phyloP scores from a whole-genome alignment of 176 grass and related monocot genomes.

The Bolboschoenus planiculmis region DNA sequence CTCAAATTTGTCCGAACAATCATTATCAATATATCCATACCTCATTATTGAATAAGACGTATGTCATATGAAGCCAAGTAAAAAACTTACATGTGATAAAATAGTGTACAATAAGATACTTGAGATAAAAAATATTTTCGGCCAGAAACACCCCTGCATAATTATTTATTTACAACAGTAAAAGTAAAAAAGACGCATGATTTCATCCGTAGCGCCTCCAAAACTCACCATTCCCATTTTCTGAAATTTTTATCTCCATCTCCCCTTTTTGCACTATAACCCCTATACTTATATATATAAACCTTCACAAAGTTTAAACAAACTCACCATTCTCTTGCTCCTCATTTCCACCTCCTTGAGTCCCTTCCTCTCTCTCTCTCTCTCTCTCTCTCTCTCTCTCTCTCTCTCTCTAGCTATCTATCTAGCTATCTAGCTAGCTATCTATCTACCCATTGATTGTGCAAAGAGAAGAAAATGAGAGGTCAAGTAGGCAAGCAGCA shows the following conservation, averaged over 20 bases:
- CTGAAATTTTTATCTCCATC: not conserved
- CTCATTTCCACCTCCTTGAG: not conserved
- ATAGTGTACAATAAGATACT: not conserved
- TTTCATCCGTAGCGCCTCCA: not conserved
- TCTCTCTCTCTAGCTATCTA: not conserved
- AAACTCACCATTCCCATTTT: not conserved
- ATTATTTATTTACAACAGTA: not conserved
- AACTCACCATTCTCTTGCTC: not conserved
- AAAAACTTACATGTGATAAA: not conserved
- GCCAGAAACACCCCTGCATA: not conserved
- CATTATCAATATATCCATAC: no score
- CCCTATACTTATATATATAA: not conserved
- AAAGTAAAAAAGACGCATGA: not conserved
- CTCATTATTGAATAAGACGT: no score
- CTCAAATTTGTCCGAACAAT: no score
- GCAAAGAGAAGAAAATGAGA: not conserved
- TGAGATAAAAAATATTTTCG: not conserved
- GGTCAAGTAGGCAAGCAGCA: constrained; percentile 1
- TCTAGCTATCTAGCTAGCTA: not conserved
- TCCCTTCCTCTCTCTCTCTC: not conserved
- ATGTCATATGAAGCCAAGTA: no score
- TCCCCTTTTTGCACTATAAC: not conserved
- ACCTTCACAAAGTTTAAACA: not conserved
- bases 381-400: not conserved
- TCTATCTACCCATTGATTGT: not conserved